Percentiles rank a stretch among this genome's conserved stretches.
Conservation (phyloP, 805 yeast species). For the Zygotorulaspora chibaensis region DNA sequence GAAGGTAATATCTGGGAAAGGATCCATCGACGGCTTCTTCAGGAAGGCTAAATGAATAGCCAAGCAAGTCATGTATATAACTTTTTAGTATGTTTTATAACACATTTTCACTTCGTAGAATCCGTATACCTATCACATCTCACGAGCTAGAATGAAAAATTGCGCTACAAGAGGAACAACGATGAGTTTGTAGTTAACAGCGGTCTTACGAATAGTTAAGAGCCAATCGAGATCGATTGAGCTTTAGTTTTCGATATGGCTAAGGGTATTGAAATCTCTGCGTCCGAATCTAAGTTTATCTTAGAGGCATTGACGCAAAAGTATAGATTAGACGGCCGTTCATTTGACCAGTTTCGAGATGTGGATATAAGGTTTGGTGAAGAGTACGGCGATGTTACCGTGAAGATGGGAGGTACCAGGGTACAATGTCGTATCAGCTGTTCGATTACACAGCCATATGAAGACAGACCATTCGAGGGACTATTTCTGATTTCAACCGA, state of each 20-base stretch:
- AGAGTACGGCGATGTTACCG: slow-evolving; percentile 78
- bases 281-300: slow-evolving; percentile 59
- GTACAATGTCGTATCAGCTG: slow-evolving; percentile 56
- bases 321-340: slow-evolving; percentile 65
- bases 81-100: too few relatives aligned
- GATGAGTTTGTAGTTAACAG: background rate
- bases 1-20: slow-evolving; percentile 53
- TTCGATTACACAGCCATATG: slow-evolving; percentile 72
- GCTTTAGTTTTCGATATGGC: slow-evolving; percentile 44
- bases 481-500: slow-evolving; percentile 79
- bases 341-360: slow-evolving; percentile 58
- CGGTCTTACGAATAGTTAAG: background rate
- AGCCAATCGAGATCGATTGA: background rate
- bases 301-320: slow-evolving; percentile 59
- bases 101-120: background rate
- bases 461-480: slow-evolving; percentile 93
- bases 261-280: slow-evolving; percentile 55
- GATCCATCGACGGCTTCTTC: slow-evolving; percentile 69
- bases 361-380: slow-evolving; percentile 61
- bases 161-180: background rate
- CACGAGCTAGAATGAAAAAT: background rate
- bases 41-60: slow-evolving; percentile 29
- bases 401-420: slow-evolving; percentile 67
- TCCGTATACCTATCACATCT: background rate
- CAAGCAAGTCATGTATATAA: too few relatives aligned